Evolutionary conservation across 768 basidiomycete species (phyloP).

Genomic region (Suillus alpinus): DNA sequence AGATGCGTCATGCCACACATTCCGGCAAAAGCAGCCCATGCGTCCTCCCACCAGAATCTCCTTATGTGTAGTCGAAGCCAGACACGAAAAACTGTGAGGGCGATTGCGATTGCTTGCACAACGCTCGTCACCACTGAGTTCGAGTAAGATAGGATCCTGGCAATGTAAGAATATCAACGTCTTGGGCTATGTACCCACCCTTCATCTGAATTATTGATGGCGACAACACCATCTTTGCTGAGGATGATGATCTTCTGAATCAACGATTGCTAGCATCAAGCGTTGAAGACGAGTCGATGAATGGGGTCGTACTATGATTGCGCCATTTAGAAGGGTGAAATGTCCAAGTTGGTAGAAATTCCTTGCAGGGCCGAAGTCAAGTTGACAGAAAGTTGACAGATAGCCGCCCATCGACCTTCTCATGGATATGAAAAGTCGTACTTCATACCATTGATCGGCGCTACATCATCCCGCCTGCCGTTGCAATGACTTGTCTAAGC

Average conservation of each 20-base stretch:
- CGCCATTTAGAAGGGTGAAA: not conserved
- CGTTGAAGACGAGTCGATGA: not conserved
- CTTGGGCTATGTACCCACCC: not conserved
- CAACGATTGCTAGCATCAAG: not conserved
- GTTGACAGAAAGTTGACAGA: not conserved
- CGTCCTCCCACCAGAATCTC: conserved; percentile 31
- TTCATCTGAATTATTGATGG: conserved; percentile 1
- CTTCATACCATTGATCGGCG: not conserved
- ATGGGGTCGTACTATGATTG: not conserved
- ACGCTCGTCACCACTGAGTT: conserved; percentile 8
- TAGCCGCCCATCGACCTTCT: not conserved
- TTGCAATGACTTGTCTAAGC: not conserved
- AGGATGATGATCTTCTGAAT: not conserved
- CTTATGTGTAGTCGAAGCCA: conserved; percentile 22
- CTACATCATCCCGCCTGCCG: not conserved
- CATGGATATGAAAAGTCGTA: not conserved
- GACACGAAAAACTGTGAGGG: conserved; percentile 24
- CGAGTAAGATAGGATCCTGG: not conserved
- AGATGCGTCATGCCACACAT: conserved; percentile 11
- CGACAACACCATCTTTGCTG: not conserved
- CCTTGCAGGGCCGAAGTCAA: not conserved
- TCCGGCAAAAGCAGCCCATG: conserved; percentile 24
- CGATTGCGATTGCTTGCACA: conserved; percentile 18
- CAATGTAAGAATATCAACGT: not conserved
- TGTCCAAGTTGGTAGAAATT: not conserved